phyloP scores from a whole-genome alignment of 177 flowering plant genomes.

The Vitis hybrid region DNA sequence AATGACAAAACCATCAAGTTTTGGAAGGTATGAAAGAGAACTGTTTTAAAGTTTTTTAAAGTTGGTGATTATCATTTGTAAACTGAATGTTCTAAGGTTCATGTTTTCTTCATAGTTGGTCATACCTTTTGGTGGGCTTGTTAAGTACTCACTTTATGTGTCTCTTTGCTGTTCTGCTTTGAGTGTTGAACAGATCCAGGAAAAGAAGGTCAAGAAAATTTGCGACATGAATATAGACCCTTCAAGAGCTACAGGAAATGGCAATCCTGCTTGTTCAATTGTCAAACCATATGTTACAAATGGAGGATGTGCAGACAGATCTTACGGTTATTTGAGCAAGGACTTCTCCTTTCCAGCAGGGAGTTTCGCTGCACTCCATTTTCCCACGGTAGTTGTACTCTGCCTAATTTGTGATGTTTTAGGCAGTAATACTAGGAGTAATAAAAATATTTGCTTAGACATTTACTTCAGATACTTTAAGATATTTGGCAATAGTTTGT shows the following conservation, averaged over 20 bases:
- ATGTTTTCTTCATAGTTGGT: no score
- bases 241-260: slow-evolving; percentile 62
- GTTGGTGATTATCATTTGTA: no score
- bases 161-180: slow-evolving; percentile 1
- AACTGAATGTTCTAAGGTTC: no score
- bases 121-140: no score
- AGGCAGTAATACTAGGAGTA: not conserved
- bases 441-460: not conserved
- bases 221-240: slow-evolving; percentile 83
- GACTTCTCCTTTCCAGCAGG: slow-evolving; percentile 78
- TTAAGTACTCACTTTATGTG: no score
- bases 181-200: slow-evolving; percentile 79
- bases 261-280: slow-evolving; percentile 59
- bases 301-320: slow-evolving; percentile 64
- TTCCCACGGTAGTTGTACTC: slow-evolving; percentile 90
- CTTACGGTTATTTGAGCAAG: slow-evolving; percentile 45
- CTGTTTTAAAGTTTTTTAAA: no score
- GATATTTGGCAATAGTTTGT: no score
- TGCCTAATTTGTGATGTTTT: slow-evolving; percentile 8
- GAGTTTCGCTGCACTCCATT: slow-evolving; percentile 74
- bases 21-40: slow-evolving; percentile 59
- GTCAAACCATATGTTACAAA: slow-evolving; percentile 52
- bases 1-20: slow-evolving; percentile 83
- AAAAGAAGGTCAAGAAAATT: slow-evolving; percentile 89
- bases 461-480: not conserved